Percentiles rank a stretch among this genome's conserved stretches.
phyloP scores from a whole-genome alignment of 2,329 filamentous ascomycete species.

The Exophiala oligosperma region DNA sequence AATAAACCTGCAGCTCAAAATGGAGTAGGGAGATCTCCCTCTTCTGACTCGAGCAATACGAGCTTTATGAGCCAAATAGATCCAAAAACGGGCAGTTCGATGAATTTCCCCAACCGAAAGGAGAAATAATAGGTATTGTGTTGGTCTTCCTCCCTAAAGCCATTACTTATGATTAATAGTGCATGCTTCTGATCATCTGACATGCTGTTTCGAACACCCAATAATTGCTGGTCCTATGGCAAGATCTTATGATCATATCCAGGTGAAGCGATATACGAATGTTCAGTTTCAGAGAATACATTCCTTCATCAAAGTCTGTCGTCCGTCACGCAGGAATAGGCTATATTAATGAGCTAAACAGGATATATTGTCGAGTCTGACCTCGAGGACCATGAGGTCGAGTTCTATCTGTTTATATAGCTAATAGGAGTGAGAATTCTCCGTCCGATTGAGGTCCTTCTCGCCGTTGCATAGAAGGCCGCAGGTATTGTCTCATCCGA shows the following conservation, averaged over 20 bases:
- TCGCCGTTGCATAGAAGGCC: no score
- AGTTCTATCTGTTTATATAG: no score
- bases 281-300: not conserved
- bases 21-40: not conserved
- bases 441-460: no score
- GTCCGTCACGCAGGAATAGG: no score
- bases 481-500: no score
- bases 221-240: not conserved
- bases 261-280: not conserved
- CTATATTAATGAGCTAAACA: no score
- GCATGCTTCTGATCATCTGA: not conserved
- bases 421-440: no score
- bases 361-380: no score
- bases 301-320: not conserved
- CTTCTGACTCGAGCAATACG: not conserved
- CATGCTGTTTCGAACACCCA: not conserved
- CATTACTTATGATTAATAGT: not conserved
- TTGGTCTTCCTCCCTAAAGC: not conserved
- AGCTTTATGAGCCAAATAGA: not conserved
- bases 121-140: not conserved
- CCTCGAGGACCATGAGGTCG: no score
- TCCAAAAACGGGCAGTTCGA: not conserved
- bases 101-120: not conserved
- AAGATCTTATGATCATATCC: not conserved
- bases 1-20: not conserved